Evolutionary conservation across 257 asterid species (phyloP).

Genomic region (Scutellaria galericulata): DNA sequence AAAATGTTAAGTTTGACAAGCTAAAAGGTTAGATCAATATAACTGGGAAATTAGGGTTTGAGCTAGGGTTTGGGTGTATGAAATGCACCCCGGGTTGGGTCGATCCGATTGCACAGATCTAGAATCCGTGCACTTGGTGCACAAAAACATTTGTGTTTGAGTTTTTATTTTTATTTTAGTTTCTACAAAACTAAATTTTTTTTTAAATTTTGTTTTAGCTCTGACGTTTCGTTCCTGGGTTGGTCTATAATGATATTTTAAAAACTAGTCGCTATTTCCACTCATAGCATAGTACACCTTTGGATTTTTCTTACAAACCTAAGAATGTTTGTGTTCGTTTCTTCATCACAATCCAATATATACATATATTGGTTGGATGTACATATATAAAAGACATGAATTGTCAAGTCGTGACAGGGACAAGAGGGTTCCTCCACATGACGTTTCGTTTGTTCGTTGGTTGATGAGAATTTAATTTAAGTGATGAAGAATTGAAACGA

Average conservation of each 20-base stretch:
- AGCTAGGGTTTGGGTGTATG: no score
- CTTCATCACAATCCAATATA: not conserved
- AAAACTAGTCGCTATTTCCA: not conserved
- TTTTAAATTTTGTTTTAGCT: not conserved
- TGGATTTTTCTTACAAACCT: not conserved
- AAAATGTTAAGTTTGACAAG: no score
- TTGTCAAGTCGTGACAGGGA: not conserved
- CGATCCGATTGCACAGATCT: no score
- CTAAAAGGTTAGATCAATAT: no score
- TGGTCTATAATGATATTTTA: conserved; percentile 27
- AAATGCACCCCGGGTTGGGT: no score
- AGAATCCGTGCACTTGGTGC: no score
- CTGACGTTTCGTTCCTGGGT: conserved; percentile 37
- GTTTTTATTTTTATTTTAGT: not conserved
- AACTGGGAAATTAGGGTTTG: no score
- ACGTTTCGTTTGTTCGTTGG: conserved; percentile 35
- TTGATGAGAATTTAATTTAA: not conserved
- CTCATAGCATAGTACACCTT: no score
- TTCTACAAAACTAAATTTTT: not conserved
- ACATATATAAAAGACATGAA: not conserved
- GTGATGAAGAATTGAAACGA: no score
- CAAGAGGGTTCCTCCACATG: not conserved
- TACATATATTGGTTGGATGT: not conserved
- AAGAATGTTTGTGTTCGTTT: not conserved
- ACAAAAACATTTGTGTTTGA: no score